These are phyloP conservation scores for Kazachstania sp. DNA, from an alignment of 1,139 yeast species.

Conservation along the genomic window DNA sequence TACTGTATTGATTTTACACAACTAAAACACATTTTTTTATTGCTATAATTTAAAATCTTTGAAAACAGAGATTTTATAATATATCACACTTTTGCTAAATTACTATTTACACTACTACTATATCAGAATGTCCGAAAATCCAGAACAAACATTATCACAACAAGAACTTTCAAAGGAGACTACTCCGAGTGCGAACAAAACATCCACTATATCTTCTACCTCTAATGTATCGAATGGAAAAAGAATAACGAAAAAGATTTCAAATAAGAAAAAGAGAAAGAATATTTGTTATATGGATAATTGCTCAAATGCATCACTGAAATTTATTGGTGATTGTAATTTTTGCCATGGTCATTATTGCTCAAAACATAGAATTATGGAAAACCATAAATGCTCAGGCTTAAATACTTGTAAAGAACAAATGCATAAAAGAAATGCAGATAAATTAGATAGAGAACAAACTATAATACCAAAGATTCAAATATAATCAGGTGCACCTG, in stretches of 20 bases:
- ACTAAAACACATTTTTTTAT: no score
- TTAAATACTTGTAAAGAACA: conserved; percentile 73
- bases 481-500: neutral
- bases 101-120: neutral
- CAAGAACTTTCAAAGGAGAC: neutral
- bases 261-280: conserved; percentile 41
- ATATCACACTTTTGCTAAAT: neutral
- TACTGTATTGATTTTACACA: no score
- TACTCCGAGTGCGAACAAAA: neutral
- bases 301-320: conserved; percentile 61
- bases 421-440: conserved; percentile 54
- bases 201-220: neutral
- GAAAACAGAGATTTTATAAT: no score
- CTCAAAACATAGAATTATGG: conserved; percentile 78
- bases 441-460: conserved; percentile 39
- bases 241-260: conserved; percentile 4
- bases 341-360: conserved; percentile 84
- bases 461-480: conserved; percentile 38
- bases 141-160: neutral
- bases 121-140: neutral
- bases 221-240: conserved; percentile 1
- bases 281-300: conserved; percentile 53
- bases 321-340: conserved; percentile 83
- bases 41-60: no score
- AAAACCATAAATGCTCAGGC: conserved; percentile 75